Base-by-base conservation (phyloP, 2,329 filamentous ascomycete species). In the Alternaria novae-zelandiae region DNA sequence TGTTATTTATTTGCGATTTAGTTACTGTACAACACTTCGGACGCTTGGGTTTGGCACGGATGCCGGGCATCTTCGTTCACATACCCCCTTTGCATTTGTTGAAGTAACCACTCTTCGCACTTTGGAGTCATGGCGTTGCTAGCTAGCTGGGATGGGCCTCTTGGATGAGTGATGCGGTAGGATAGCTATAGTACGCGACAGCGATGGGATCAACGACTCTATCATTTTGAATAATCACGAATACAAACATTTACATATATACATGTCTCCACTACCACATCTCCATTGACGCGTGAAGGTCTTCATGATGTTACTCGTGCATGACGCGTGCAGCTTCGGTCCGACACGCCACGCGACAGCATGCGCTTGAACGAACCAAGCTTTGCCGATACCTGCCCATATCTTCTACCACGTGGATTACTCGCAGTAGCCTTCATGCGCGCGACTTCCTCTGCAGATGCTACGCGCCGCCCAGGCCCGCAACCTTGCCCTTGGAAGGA, bases 41-140 rank as follows among this genome's bases (percentile, higher is more conserved):
- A 66, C 50, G 49, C 30, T 50, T 49, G 44, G 45, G 55, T 36
- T 50, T 57, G 28, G 67, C 66, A 70, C 68, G 50, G 69, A 70
- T 71, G 69, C 68, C 64, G 69, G 71, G 67, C 64, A 68, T 57
- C 46, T 67, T 70, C 66, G 64, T 71, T 61, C 67, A 66, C 70
- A 70, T 73, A 66, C 70, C 73, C 36, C 65, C 66, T 74, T 70
- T 77, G 74, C 74, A 75, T 76, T 41, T 71, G 71, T 57, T 62
- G 73, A 72, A 74, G 75, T 76, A 69, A 54, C 73, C 73, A 75
- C 66, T 70, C 63, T 59, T 55, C 62, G 62, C 58, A 65, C 59
- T 50, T 67, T 67, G 70, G 65, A 61, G 63, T 65, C 54, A 30
- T 54, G 69, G 69, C 63, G 66, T 67, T 61, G 47, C 36, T 44